Evolutionary conservation across 345 rosid genomes (phyloP).

Genomic region (Camelina neglecta): DNA sequence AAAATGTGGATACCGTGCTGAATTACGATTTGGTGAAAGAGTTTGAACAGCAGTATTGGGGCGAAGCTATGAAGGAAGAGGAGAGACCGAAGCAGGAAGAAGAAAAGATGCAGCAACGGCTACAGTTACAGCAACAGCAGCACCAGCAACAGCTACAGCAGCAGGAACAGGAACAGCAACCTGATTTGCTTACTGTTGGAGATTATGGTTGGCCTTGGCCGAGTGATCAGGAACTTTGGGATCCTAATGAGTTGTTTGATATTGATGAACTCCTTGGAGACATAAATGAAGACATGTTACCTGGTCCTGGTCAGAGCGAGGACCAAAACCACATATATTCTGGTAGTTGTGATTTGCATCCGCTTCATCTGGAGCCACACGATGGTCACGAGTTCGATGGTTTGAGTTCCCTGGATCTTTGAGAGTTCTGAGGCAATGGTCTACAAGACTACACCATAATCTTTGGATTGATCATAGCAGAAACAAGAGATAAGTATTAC

Average conservation of each 20-base stretch:
- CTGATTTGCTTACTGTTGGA: conserved; percentile 28
- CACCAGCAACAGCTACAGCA: background rate
- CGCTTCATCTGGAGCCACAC: conserved; percentile 38
- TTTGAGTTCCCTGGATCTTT: conserved; percentile 31
- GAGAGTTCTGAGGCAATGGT: conserved; percentile 19
- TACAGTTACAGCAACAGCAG: background rate
- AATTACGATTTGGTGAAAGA: conserved; percentile 20
- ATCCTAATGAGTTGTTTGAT: conserved; percentile 57
- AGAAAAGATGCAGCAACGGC: conserved; percentile 10
- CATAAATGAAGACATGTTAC: conserved; percentile 36
- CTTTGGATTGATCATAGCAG: background rate
- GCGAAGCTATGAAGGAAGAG: conserved; percentile 9
- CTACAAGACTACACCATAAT: conserved; percentile 7
- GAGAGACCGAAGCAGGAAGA: conserved; percentile 21
- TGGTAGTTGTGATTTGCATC: conserved; percentile 14
- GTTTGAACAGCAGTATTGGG: conserved; percentile 38
- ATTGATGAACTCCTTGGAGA: conserved; percentile 56
- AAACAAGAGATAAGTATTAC: background rate
- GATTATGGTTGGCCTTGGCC: conserved; percentile 36
- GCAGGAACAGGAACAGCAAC: background rate
- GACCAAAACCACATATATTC: background rate
- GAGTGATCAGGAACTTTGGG: conserved; percentile 26
- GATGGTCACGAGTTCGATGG: conserved; percentile 24
- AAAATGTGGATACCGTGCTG: background rate
- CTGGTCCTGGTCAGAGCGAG: background rate